Evolutionary conservation across 1,139 yeast genomes (phyloP), one percentile per base, ranked within the genome.

Genomic region (Zhuliangozyma parablackwelliae): DNA sequence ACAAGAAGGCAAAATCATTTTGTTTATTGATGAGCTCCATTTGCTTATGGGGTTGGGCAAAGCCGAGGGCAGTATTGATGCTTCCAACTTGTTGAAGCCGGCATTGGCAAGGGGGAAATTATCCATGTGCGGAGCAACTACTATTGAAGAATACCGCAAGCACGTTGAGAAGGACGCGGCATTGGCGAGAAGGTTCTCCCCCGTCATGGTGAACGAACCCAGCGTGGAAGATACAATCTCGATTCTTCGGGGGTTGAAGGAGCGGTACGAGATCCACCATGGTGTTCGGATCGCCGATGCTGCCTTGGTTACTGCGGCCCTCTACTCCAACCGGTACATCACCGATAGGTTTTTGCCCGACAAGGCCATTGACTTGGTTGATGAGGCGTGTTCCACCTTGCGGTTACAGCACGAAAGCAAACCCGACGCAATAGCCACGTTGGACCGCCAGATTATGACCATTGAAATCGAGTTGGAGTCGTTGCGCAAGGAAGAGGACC

Each of bases 121-220:
- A 39, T 92, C 95, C 43, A 86, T 96, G 63, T 88, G 96, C 55
- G 97, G 97, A 46, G 98, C 98, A 1, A 92, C 98, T 1, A 88
- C 96, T 2, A 65, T 85, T 37, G 96, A 88, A 43, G 96, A 88
- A 58, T 88, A 83, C 61, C 62, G 88, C 32, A 86, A 86, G 56
- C 85, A 87, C 49, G 89, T 88, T 41, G 96, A 88, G 59, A 88
- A 88, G 56, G 96, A 88, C 54, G 95, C 95, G 0, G 96, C 96
- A 0, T 69, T 88, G 41, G 88, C 95, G 3, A 77, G 98, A 64
- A 75, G 98, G 50, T 90, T 92, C 58, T 96, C 94, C 47, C 84
- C 97, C 1, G 95, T 92, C 20, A 60, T 78, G 47, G 82, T 92
- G 21, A 80, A 78, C 48, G 98, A 92, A 55, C 98, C 98, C n/a